These are phyloP conservation scores for Melaleuca alternifolia DNA, from an alignment of 345 rosid genomes.

Conservation along the genomic window DNA sequence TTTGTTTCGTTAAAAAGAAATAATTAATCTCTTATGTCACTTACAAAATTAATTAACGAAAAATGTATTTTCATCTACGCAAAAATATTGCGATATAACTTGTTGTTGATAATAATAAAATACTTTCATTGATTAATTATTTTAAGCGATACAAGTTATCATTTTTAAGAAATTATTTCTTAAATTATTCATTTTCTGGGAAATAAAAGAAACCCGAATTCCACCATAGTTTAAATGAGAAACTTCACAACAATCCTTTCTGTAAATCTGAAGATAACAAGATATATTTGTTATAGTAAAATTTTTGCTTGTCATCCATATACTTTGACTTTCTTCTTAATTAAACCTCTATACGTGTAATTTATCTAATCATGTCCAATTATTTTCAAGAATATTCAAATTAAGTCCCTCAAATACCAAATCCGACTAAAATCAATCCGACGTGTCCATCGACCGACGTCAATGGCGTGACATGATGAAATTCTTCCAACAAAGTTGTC, in stretches of 20 bases:
- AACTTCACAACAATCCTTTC: background rate
- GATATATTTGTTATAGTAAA: background rate
- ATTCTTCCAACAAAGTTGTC: background rate
- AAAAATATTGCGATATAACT: too few species aligned
- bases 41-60: too few species aligned
- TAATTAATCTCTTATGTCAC: too few species aligned
- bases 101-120: too few species aligned
- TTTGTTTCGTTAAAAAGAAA: background rate
- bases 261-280: background rate
- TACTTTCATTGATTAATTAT: too few species aligned
- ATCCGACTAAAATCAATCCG: background rate
- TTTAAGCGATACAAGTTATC: too few species aligned
- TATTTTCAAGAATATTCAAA: background rate
- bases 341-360: background rate
- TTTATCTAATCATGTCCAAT: background rate
- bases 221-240: background rate
- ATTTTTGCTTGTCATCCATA: background rate
- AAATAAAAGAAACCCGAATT: fast-evolving
- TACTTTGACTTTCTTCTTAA: background rate
- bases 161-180: background rate
- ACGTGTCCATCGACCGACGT: background rate
- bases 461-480: background rate
- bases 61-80: too few species aligned
- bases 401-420: background rate
- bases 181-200: background rate